Evolutionary conservation across 495 filamentous ascomycete species (phyloP), one percentile per base, ranked within the genome.

Genomic region (Penicillium mononematosum): DNA sequence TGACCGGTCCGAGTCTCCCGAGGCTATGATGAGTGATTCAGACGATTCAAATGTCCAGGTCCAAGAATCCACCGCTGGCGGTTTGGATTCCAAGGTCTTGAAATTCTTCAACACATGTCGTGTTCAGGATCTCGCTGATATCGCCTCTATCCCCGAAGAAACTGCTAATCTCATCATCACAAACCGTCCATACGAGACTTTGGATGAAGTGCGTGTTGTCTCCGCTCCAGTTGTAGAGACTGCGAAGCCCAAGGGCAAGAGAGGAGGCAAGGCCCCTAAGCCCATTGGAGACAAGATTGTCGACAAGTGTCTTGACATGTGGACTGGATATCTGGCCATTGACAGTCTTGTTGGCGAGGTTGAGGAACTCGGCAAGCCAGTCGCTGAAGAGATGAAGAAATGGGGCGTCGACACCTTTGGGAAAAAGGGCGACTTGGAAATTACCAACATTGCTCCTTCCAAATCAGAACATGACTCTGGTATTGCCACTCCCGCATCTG

Each of bases 41-140:
- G 74, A 82, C 31, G 84, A 87, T 59, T 81, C 79, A 1, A 83
- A 85, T 57, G 82, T 83, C 38, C 81, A 76, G 25, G 63, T 75
- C 5, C 76, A 73, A 29, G 66, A 63, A 42, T 52, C 69, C 11
- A 70, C 58, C 14, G 65, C 73, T 50, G 75, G 73, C 43, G 71
- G 74, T 27, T 56, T 85, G 38, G 82, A 88, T 22, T 55, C 53
- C 6, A 82, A 81, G 47, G 83, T 96, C 1, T 74, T 98, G 17
- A 78, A 83, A 0, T 96, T 90, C 67, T 84, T 98, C 72, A 98
- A 98, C 66, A 85, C 78, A 1, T 94, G 90, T 71, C 79, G 82
- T 3, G 72, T 77, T 16, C 78, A 85, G 25, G 86, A 90, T 45
- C 80, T 98, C 17, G 82, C 85, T 3, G 91, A 95, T 63, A 86